Evolutionary conservation across 306 rosid genomes (phyloP).

Genomic region (Prunus persica): Prunus_persica_NCBIv2 NC_034014.1:8094001-8094500

Average conservation of each 20-base stretch:
- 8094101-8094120: slow-evolving; percentile 65
- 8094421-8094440: neutral
- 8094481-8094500: neutral
- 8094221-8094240: slow-evolving; percentile 47
- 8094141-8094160: slow-evolving; percentile 59
- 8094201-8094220: slow-evolving; percentile 55
- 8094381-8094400: neutral
- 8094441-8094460: neutral
- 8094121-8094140: slow-evolving; percentile 60
- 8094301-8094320: slow-evolving; percentile 9
- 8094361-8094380: neutral
- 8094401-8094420: neutral
- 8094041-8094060: slow-evolving; percentile 77
- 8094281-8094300: slow-evolving; percentile 12
- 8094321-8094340: neutral
- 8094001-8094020: slow-evolving; percentile 86
- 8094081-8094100: slow-evolving; percentile 69
- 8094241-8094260: slow-evolving; percentile 81
- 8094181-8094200: slow-evolving; percentile 84
- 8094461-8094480: neutral
- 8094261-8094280: slow-evolving; percentile 70
- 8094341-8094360: slow-evolving; percentile 1
- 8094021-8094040: slow-evolving; percentile 77
- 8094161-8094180: slow-evolving; percentile 79
- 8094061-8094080: slow-evolving; percentile 61